Evolutionary conservation across 2,329 filamentous ascomycete genomes (phyloP).

Genomic region (Cercospora citrullina): DNA sequence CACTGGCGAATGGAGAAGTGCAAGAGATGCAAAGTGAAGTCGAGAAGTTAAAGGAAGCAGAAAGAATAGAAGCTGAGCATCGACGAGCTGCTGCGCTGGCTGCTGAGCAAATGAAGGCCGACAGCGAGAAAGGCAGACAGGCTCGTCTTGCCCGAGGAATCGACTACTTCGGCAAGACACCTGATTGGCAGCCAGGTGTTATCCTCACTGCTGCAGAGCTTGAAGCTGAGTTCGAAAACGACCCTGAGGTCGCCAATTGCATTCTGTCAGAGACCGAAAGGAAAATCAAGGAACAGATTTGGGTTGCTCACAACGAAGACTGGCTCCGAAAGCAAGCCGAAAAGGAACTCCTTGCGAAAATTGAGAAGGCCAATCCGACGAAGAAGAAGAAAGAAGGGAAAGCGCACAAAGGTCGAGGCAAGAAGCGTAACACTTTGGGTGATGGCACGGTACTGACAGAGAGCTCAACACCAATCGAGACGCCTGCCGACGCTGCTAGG

Average conservation of each 20-base stretch:
- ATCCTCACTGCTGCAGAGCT: slow-evolving; percentile 33
- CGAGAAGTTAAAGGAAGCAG: slow-evolving; percentile 33
- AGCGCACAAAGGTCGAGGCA: slow-evolving; percentile 45
- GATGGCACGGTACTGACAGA: slow-evolving; percentile 45
- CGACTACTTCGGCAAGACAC: slow-evolving; percentile 61
- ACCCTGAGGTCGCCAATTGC: slow-evolving; percentile 82
- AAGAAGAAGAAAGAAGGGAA: slow-evolving; percentile 33
- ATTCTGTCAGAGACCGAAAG: slow-evolving; percentile 72
- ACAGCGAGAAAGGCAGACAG: slow-evolving; percentile 52
- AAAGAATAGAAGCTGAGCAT: slow-evolving; percentile 18
- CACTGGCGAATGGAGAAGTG: slow-evolving; percentile 37
- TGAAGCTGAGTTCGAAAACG: slow-evolving; percentile 77
- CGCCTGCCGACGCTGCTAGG: slow-evolving; percentile 47
- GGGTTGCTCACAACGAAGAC: slow-evolving; percentile 92
- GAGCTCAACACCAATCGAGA: slow-evolving; percentile 45
- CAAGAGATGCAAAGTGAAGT: slow-evolving; percentile 34
- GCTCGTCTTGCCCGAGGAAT: slow-evolving; percentile 50
- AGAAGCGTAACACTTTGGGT: slow-evolving; percentile 45
- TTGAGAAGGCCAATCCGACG: slow-evolving; percentile 54
- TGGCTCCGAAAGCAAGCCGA: slow-evolving; percentile 86
- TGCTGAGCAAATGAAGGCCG: slow-evolving; percentile 32
- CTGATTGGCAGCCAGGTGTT: slow-evolving; percentile 26
- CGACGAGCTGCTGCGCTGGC: slow-evolving; percentile 33
- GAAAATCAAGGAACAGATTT: slow-evolving; percentile 83
- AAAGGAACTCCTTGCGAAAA: slow-evolving; percentile 73